Evolutionary conservation across 768 basidiomycete species (phyloP), one percentile per base, ranked within the genome.

Genomic region (Boletus fagicola): DNA sequence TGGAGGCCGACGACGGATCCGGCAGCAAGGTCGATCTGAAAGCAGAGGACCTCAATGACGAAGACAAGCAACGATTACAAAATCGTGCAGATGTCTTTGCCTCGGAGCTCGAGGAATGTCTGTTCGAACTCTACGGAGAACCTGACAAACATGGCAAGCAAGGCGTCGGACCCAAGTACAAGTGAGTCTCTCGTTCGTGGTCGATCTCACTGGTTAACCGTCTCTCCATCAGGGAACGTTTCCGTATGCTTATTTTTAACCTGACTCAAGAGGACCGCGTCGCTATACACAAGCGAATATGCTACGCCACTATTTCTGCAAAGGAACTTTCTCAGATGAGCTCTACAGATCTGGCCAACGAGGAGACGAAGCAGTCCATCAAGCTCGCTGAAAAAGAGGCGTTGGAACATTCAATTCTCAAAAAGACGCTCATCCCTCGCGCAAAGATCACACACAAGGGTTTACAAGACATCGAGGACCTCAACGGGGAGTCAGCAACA

Each of bases 391-490:
- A 93, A 69, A 80, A 90, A 66, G 90, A 91, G 74, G 84, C 90
- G 1, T 75, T 96, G 64, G 87, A 85, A 69, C 86, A 93, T 71
- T 92, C 92, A 9, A 94, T 95, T 63, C 75, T 94, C 58, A 81
- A 84, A 68, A 90, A 87, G 72, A 78, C 82, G 10, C 75, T 77
- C 10, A 79, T 82, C 24, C 77, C 81, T 35, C 80, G 83, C 36
- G 90, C 92, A 53, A 95, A 94, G 72, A 88, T 93, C 59, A 96
- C 93, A 28, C 93, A 94, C 78, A 96, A 96, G 74, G 93, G 93
- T 51, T 74, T 94, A 60, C 87, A 94, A 77, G 88, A 92, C 65
- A 92, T 96, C 66, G 93, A 96, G 71, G 86, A 86, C 70, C 74
- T 87, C 53, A 83, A 83, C 63, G 87, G 84, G 15, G 82, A 84